Conservation (phyloP, 495 filamentous ascomycete species). For the Trichoderma gamsii region DNA sequence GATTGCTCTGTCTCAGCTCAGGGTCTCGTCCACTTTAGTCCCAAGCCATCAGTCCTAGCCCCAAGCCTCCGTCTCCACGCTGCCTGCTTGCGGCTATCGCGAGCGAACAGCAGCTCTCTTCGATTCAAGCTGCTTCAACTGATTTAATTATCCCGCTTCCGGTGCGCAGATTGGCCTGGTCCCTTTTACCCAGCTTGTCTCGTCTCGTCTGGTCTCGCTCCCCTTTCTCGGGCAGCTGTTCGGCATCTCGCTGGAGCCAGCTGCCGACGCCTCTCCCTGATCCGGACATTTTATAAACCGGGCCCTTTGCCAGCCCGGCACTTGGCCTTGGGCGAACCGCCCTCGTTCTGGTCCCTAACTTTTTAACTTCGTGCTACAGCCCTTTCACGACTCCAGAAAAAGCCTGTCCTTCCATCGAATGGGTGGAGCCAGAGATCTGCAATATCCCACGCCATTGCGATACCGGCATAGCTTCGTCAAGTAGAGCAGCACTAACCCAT, state of each 20-base stretch:
- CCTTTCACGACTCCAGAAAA: constrained; percentile 6
- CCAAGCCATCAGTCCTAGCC: constrained; percentile 11
- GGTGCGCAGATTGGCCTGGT: not conserved
- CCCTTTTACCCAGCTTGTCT: not conserved
- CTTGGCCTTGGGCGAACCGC: not conserved
- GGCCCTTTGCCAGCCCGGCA: constrained; percentile 2
- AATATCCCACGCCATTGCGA: constrained; percentile 13
- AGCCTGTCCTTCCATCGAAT: constrained; percentile 5
- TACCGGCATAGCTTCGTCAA: constrained; percentile 14
- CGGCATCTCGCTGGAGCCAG: not conserved
- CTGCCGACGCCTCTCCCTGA: not conserved
- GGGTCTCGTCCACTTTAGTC: constrained; percentile 5
- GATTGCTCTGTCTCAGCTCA: constrained; percentile 3
- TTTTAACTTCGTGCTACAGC: not conserved
- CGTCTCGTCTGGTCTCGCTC: not conserved
- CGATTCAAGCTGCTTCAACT: not conserved
- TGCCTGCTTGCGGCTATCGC: constrained; percentile 4
- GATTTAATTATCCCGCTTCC: not conserved
- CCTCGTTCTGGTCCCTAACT: not conserved
- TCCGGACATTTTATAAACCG: not conserved
- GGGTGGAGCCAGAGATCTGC: constrained; percentile 12
- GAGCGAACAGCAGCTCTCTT: not conserved
- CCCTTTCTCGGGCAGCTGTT: not conserved
- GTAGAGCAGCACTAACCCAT: constrained; percentile 13
- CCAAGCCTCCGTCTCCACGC: constrained; percentile 7